Conservation (phyloP, 176 grass and related monocot genomes). For the Carex kokanica region DNA sequence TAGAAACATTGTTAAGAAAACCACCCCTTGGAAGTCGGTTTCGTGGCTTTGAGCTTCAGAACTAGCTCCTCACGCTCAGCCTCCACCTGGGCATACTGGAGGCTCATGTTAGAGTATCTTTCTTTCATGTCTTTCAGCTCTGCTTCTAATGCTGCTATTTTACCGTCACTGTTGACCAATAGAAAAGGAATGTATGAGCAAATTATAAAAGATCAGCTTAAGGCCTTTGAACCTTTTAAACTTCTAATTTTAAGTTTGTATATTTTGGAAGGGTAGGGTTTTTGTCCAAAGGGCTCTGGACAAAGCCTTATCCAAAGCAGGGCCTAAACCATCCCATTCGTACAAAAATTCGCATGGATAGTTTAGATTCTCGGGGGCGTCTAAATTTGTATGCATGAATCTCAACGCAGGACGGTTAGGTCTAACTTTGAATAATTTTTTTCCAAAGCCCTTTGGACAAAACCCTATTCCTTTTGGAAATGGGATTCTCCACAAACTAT, state of each 20-base stretch:
- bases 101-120: slow-evolving; percentile 56
- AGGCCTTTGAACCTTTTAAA: neutral
- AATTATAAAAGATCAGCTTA: neutral
- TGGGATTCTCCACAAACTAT: neutral
- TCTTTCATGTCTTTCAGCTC: slow-evolving; percentile 83
- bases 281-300: too few species aligned
- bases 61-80: slow-evolving; percentile 73
- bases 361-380: too few species aligned
- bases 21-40: slow-evolving; percentile 60
- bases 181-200: neutral
- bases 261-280: neutral
- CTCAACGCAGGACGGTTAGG: too few species aligned
- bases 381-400: too few species aligned
- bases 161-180: slow-evolving; percentile 35
- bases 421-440: too few species aligned
- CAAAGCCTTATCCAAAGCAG: too few species aligned
- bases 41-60: slow-evolving; percentile 64
- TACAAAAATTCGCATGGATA: too few species aligned
- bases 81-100: slow-evolving; percentile 87
- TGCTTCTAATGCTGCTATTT: slow-evolving; percentile 58
- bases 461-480: neutral
- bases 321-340: too few species aligned
- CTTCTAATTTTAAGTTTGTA: neutral
- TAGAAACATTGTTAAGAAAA: slow-evolving; percentile 45
- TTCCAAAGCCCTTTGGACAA: too few species aligned